phyloP scores from a whole-genome alignment of 2,329 filamentous ascomycete species.

The Westerdykella aurantiaca region DNA sequence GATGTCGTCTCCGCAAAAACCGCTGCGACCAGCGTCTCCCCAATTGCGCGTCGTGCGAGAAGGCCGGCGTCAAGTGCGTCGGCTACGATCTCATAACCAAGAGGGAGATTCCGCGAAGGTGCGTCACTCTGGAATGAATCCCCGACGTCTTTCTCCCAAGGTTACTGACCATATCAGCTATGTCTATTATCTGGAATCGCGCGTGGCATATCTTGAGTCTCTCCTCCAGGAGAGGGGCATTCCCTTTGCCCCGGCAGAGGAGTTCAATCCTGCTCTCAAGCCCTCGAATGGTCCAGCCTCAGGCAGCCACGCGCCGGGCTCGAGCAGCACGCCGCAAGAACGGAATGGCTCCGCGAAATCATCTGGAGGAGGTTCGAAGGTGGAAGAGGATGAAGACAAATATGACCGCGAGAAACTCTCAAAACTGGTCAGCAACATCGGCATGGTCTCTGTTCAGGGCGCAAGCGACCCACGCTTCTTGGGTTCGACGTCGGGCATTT shows the following conservation, averaged over 20 bases:
- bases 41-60: slow-evolving; percentile 85
- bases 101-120: slow-evolving; percentile 81
- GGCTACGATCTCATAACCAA: slow-evolving; percentile 97
- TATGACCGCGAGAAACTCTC: slow-evolving; percentile 58
- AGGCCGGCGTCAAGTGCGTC: slow-evolving; percentile 85
- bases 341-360: slow-evolving; percentile 18
- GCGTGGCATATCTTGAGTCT: slow-evolving; percentile 76
- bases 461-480: slow-evolving; percentile 74
- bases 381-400: slow-evolving; percentile 39
- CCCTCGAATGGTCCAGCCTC: slow-evolving; percentile 28
- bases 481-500: slow-evolving; percentile 83
- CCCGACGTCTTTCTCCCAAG: not conserved
- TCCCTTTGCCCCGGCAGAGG: slow-evolving; percentile 62
- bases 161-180: slow-evolving; percentile 53
- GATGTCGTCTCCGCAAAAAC: slow-evolving; percentile 84
- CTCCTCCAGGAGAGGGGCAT: slow-evolving; percentile 65
- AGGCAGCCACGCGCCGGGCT: slow-evolving; percentile 17
- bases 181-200: slow-evolving; percentile 88
- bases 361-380: slow-evolving; percentile 12
- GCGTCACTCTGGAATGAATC: slow-evolving; percentile 12
- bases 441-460: slow-evolving; percentile 72
- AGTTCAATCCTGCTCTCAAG: slow-evolving; percentile 49
- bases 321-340: slow-evolving; percentile 4
- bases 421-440: slow-evolving; percentile 62
- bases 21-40: slow-evolving; percentile 90